These are phyloP conservation scores for Tremella fuciformis DNA, from an alignment of 768 basidiomycete species.

Conservation along the genomic window DNA sequence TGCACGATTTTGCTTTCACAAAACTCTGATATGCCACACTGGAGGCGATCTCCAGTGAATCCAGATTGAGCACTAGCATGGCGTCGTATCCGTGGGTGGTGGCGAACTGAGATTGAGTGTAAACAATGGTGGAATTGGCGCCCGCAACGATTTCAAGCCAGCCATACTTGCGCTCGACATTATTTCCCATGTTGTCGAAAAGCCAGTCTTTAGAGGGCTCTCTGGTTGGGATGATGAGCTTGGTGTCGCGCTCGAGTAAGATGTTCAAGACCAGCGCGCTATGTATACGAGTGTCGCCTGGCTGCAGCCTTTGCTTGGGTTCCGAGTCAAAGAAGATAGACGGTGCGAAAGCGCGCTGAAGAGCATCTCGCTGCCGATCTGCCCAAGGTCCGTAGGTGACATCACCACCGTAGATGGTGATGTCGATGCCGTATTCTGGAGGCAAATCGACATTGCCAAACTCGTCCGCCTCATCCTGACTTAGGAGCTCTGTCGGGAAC, in stretches of 20 bases:
- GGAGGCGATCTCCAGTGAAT: constrained; percentile 71
- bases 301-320: constrained; percentile 60
- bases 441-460: constrained; percentile 81
- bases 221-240: constrained; percentile 79
- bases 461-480: constrained; percentile 55
- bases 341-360: constrained; percentile 83
- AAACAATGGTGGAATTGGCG: constrained; percentile 79
- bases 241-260: constrained; percentile 73
- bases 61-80: constrained; percentile 74
- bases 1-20: constrained; percentile 69
- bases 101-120: constrained; percentile 77
- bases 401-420: constrained; percentile 71
- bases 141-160: constrained; percentile 72
- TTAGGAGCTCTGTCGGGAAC: constrained; percentile 13
- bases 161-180: constrained; percentile 52
- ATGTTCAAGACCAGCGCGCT: constrained; percentile 75
- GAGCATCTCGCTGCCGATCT: constrained; percentile 77
- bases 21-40: constrained; percentile 85
- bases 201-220: constrained; percentile 96
- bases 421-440: constrained; percentile 91
- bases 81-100: constrained; percentile 72
- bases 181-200: constrained; percentile 64
- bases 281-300: constrained; percentile 78
- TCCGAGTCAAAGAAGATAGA: constrained; percentile 66
- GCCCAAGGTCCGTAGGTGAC: constrained; percentile 94